Evolutionary conservation across 352 stramenopile genomes (phyloP), one percentile per base, ranked within the genome.

Genomic region (Albugo laibachii): DNA sequence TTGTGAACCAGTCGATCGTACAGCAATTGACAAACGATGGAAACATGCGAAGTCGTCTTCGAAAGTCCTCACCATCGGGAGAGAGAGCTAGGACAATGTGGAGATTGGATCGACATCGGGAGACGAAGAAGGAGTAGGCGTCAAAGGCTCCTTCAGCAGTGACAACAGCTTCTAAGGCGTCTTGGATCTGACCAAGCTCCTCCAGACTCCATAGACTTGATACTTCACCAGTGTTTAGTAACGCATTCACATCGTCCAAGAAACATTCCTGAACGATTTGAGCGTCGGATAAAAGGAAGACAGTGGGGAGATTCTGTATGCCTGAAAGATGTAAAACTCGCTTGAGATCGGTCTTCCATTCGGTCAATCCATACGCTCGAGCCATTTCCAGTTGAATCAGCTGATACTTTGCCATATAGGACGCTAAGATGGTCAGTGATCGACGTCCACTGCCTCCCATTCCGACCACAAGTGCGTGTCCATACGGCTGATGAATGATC

Each of bases 1-100:
- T 88, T 0, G 84, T 83, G 59, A 97, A 97, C 89, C 91, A 97
- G 46, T 97, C 91, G 50, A 97, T 97, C 36, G 91, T 97, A 54
- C 88, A 97, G 58, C 91, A 97, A 56, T 97, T 97, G 3, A 97
- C 88, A 1, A 97, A 70, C 18, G 91, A 94, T 18, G 92, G 92
- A 52, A 97, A 97, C 87, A 97, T 97, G 8, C 91, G 78, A 41
- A 97, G 62, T 5, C 91, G 75, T 10, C 83, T 73, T 1, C 91
- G 79, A 55, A 97, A 97, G 0, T 87, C 83, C 24, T 96, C 84
- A 1, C 91, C 83, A 43, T 97, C 96, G 13, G 92, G 92, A 13
- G 76, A 94, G 11, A 97, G 65, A 34, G 83, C 92, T 15, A 97
- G 52, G 41, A 96, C 88, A 21, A 97, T 66, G 50, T 97, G 92